Conservation (phyloP, 352 stramenopile species). For the Phytophthora fragariaefolia region DNA sequence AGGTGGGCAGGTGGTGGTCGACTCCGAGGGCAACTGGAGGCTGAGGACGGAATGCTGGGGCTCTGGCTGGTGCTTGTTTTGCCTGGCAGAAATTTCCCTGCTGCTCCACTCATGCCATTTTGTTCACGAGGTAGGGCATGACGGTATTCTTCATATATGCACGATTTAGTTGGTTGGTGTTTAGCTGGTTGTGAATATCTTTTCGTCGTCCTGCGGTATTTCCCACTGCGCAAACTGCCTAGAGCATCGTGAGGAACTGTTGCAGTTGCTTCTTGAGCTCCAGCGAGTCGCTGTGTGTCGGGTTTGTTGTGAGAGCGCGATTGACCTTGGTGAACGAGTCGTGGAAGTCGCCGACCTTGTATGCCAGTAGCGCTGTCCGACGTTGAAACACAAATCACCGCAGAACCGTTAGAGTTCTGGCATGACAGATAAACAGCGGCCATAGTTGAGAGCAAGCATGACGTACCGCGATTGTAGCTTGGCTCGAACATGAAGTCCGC, state of each 20-base stretch:
- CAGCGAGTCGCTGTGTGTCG: constrained; percentile 85
- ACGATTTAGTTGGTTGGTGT: constrained; percentile 42
- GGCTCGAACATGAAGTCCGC: constrained; percentile 92
- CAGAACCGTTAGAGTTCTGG: constrained; percentile 7
- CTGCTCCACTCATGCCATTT: constrained; percentile 21
- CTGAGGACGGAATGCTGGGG: constrained; percentile 17
- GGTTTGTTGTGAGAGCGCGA: constrained; percentile 81
- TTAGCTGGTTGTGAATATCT: constrained; percentile 24
- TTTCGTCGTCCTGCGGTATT: constrained; percentile 6
- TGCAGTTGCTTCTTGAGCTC: constrained; percentile 91
- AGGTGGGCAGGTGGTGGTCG: constrained; percentile 18
- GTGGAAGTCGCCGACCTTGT: constrained; percentile 93
- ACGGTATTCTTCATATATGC: constrained; percentile 50
- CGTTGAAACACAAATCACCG: constrained; percentile 2
- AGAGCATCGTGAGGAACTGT: constrained; percentile 85
- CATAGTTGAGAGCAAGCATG: neutral
- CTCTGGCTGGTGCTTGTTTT: constrained; percentile 19
- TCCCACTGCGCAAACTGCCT: constrained; percentile 7
- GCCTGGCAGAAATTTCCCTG: constrained; percentile 3
- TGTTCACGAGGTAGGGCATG: constrained; percentile 30
- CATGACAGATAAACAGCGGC: neutral
- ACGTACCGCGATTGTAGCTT: constrained; percentile 88
- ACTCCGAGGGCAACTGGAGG: constrained; percentile 13
- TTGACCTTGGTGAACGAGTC: constrained; percentile 89
- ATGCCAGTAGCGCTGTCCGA: constrained; percentile 82